Percentiles rank a stretch among this genome's conserved stretches.
phyloP scores from a whole-genome alignment of 2,329 filamentous ascomycete genomes.

The Fusarium sp. region DNA sequence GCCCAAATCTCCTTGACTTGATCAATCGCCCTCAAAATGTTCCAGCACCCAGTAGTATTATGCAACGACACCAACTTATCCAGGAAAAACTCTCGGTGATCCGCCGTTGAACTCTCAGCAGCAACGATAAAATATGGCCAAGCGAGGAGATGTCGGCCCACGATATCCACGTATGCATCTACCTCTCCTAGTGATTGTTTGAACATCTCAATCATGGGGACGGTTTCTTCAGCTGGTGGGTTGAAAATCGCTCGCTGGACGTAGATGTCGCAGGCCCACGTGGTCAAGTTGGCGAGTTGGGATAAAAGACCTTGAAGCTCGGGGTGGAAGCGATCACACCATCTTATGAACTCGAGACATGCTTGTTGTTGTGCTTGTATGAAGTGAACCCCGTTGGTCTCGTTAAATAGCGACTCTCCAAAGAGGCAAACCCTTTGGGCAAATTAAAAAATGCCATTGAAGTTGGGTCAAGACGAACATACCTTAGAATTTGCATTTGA shows the following conservation, averaged over 20 bases:
- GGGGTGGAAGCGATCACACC: constrained; percentile 41
- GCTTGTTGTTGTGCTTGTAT: constrained; percentile 40
- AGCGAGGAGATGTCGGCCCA: constrained; percentile 36
- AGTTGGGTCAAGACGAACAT: fast-evolving
- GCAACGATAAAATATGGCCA: constrained; percentile 46
- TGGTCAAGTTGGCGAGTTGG: constrained; percentile 37
- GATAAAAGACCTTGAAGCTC: constrained; percentile 35
- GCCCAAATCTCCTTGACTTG: constrained; percentile 46
- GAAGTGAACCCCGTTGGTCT: constrained; percentile 41
- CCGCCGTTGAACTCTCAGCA: constrained; percentile 39
- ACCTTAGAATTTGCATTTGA: constrained; percentile 43
- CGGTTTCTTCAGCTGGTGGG: constrained; percentile 30
- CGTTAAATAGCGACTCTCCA: constrained; percentile 42
- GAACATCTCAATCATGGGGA: constrained; percentile 34
- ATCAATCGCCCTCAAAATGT: constrained; percentile 43
- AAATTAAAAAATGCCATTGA: background rate
- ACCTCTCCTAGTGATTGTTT: constrained; percentile 36
- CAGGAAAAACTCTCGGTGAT: constrained; percentile 42
- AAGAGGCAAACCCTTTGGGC: constrained; percentile 34
- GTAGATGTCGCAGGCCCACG: constrained; percentile 42
- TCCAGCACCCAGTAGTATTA: constrained; percentile 40
- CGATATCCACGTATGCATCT: constrained; percentile 39
- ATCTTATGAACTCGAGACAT: constrained; percentile 43
- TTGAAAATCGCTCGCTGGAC: constrained; percentile 42
- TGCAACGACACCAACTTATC: constrained; percentile 37